These are phyloP conservation scores for Wickerhamiella kurtzmanii DNA, from an alignment of 805 yeast species.

Conservation along the genomic window DNA sequence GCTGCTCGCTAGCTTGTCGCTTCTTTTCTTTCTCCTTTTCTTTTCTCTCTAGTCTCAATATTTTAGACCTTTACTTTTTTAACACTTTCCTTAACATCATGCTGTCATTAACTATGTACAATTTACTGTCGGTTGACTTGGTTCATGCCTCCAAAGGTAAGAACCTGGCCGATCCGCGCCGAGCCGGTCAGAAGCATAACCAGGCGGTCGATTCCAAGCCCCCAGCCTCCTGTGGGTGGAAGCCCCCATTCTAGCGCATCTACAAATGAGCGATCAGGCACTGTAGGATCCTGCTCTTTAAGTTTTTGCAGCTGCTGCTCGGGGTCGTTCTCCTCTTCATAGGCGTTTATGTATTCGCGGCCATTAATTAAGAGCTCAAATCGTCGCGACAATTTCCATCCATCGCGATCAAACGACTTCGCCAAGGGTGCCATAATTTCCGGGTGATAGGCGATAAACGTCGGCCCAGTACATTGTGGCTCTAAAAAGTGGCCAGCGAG, in stretches of 20 bases:
- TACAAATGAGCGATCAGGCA: slow-evolving; percentile 62
- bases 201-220: slow-evolving; percentile 82
- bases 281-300: slow-evolving; percentile 35
- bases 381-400: slow-evolving; percentile 40
- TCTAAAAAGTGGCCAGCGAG: slow-evolving; percentile 54
- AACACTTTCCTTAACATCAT: too few relatives aligned
- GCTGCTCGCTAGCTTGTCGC: too few relatives aligned
- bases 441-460: slow-evolving; percentile 74
- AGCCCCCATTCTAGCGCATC: slow-evolving; percentile 79
- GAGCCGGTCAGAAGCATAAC: slow-evolving; percentile 62
- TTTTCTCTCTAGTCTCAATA: too few relatives aligned
- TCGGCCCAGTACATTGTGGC: slow-evolving; percentile 47
- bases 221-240: slow-evolving; percentile 99
- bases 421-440: slow-evolving; percentile 77
- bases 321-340: slow-evolving; percentile 93
- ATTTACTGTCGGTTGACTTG: slow-evolving; percentile 9
- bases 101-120: too few relatives aligned
- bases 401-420: slow-evolving; percentile 36
- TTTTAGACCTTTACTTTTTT: background rate
- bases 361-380: slow-evolving; percentile 78
- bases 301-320: slow-evolving; percentile 54
- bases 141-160: slow-evolving; percentile 13
- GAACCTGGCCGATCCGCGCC: slow-evolving; percentile 35
- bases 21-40: too few relatives aligned
- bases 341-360: slow-evolving; percentile 77